Evolutionary conservation across 805 yeast species (phyloP).

Genomic region (Saccharomycopsis fodiens): DNA sequence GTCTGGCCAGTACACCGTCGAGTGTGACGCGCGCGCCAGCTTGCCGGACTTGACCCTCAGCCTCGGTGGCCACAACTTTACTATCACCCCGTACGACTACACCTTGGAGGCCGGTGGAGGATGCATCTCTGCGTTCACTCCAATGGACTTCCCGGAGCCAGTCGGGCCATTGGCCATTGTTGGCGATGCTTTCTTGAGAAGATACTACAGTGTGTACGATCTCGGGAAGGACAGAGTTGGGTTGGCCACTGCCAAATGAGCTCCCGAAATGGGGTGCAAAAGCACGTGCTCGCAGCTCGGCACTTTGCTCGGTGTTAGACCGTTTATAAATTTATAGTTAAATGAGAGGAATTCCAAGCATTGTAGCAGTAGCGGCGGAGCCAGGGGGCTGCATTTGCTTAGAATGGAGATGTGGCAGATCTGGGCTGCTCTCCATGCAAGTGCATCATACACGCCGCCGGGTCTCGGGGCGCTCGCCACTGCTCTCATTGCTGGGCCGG

Average conservation of each 20-base stretch:
- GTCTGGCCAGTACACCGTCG: constrained; percentile 95
- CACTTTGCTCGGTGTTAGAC: too few relatives aligned
- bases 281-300: too few relatives aligned
- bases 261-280: too few relatives aligned
- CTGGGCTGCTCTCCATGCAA: too few relatives aligned
- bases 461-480: too few relatives aligned
- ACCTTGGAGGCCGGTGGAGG: constrained; percentile 91
- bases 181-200: constrained; percentile 97
- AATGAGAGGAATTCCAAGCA: too few relatives aligned
- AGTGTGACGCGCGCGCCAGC: constrained; percentile 75
- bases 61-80: constrained; percentile 86
- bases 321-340: too few relatives aligned
- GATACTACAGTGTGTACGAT: constrained; percentile 90
- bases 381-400: too few relatives aligned
- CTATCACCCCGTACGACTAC: constrained; percentile 84
- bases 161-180: constrained; percentile 93
- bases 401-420: too few relatives aligned
- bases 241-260: constrained; percentile 75
- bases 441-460: too few relatives aligned
- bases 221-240: constrained; percentile 89
- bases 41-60: constrained; percentile 90
- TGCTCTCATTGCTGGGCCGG: too few relatives aligned
- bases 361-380: too few relatives aligned
- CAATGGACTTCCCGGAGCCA: constrained; percentile 96
- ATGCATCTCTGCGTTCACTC: constrained; percentile 93